Percentiles rank a stretch among this genome's conserved stretches.
These are phyloP conservation scores for Saccharomycopsis guyanensis DNA, from an alignment of 805 yeast species.

Conservation along the genomic window DNA sequence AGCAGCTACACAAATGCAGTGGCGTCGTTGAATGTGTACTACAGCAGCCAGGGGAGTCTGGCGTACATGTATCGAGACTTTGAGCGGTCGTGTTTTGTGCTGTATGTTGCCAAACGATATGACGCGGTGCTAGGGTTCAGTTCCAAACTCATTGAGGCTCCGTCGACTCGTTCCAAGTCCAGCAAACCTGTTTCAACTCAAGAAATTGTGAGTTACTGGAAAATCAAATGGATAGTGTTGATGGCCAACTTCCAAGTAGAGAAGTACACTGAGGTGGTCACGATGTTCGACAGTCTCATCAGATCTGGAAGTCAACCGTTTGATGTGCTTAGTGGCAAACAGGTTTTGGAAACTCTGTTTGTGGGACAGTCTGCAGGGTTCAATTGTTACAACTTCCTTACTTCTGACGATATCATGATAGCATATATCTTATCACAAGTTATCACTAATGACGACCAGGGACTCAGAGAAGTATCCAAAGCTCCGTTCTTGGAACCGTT, in stretches of 20 bases:
- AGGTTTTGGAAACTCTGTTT: slow-evolving; percentile 21
- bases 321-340: slow-evolving; percentile 21
- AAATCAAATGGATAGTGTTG: slow-evolving; percentile 24
- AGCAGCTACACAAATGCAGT: slow-evolving; percentile 1
- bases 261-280: slow-evolving; percentile 22
- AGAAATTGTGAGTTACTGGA: slow-evolving; percentile 26
- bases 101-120: slow-evolving; percentile 4
- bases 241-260: slow-evolving; percentile 24
- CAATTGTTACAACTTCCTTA: slow-evolving; percentile 19
- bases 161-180: not conserved
- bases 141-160: not conserved
- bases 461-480: not conserved
- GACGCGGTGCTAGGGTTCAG: not conserved
- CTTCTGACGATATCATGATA: slow-evolving; percentile 6
- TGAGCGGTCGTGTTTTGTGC: slow-evolving; percentile 6
- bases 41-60: not conserved
- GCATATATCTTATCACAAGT: slow-evolving; percentile 22
- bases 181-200: not conserved
- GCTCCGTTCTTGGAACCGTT: slow-evolving; percentile 11
- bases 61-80: slow-evolving; percentile 8
- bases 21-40: not conserved
- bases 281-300: slow-evolving; percentile 17
- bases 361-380: slow-evolving; percentile 10
- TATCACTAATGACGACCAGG: not conserved
- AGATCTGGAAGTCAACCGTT: not conserved